Conservation (phyloP, 805 yeast genomes). For the Sporopachydermia quercuum region DNA sequence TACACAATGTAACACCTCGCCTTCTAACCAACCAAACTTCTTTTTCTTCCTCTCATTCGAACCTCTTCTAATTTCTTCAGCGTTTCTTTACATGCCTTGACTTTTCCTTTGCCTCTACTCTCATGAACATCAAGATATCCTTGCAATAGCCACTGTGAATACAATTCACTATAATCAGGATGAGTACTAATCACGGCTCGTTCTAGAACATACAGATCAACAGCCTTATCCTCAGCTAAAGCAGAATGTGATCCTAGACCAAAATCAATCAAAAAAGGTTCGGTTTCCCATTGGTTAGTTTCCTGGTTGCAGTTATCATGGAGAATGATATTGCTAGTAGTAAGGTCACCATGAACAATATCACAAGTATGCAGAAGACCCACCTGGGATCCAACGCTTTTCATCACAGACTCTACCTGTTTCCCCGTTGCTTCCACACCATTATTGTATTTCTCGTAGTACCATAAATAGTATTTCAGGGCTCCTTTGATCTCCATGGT, state of each 20-base stretch:
- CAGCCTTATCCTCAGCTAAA: conserved; percentile 85
- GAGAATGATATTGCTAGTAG: conserved; percentile 74
- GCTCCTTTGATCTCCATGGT: conserved; percentile 28
- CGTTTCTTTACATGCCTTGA: conserved; percentile 31
- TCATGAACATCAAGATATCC: conserved; percentile 34
- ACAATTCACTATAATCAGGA: conserved; percentile 49
- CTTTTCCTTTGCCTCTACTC: conserved; percentile 10
- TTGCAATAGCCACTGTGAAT: conserved; percentile 54
- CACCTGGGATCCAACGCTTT: conserved; percentile 47
- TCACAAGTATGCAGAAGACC: conserved; percentile 63
- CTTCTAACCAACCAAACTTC: conserved; percentile 75
- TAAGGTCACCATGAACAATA: conserved; percentile 86
- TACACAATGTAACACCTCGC: no score
- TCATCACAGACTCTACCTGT: conserved; percentile 29
- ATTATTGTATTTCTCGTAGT: conserved; percentile 23
- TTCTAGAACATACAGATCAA: conserved; percentile 89
- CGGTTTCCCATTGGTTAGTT: conserved; percentile 11
- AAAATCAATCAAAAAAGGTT: conserved; percentile 71
- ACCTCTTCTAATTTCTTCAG: conserved; percentile 64
- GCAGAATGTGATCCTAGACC: conserved; percentile 72
- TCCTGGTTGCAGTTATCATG: conserved; percentile 11
- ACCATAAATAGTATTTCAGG: conserved; percentile 65
- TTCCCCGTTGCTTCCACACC: conserved; percentile 19
- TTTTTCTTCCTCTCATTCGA: conserved; percentile 81
- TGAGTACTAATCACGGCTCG: conserved; percentile 87